These are phyloP conservation scores for Pezicula neosporulosa DNA, from an alignment of 2,329 filamentous ascomycete genomes.

Conservation along the genomic window DNA sequence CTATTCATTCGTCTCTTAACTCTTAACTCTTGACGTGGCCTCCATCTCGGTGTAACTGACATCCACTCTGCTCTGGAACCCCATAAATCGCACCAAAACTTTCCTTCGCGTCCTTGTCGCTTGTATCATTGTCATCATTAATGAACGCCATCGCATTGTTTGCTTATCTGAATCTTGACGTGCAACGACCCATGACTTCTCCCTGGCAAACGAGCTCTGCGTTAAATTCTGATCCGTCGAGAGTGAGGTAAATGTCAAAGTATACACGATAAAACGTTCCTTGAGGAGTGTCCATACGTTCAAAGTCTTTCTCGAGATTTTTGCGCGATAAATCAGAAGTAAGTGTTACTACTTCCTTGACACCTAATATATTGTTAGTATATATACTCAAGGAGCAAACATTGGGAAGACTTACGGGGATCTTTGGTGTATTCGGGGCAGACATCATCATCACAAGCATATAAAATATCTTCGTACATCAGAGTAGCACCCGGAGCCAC, in stretches of 20 bases:
- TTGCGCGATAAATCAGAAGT: constrained; percentile 96
- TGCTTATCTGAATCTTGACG: constrained; percentile 72
- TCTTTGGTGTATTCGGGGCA: constrained; percentile 99
- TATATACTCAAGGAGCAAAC: background rate
- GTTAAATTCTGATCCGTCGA: constrained; percentile 97
- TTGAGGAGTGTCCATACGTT: constrained; percentile 98
- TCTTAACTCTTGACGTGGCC: too few relatives aligned
- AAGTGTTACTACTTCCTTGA: constrained; percentile 98
- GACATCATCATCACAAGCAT: constrained; percentile 96
- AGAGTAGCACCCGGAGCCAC: constrained; percentile 94
- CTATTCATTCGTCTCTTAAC: too few relatives aligned
- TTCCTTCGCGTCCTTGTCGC: too few relatives aligned
- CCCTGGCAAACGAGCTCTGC: constrained; percentile 98
- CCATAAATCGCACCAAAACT: too few relatives aligned
- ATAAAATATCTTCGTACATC: constrained; percentile 99
- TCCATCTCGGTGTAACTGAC: too few relatives aligned
- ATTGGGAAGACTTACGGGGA: constrained; percentile 70
- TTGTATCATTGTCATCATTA: too few relatives aligned
- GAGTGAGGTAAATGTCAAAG: constrained; percentile 81
- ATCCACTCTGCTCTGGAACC: too few relatives aligned
- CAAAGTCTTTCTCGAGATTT: constrained; percentile 98
- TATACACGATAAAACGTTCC: constrained; percentile 89
- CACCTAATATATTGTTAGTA: constrained; percentile 56
- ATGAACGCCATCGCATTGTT: background rate
- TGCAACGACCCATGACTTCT: constrained; percentile 97